Conservation (phyloP, 129 eudicot genomes). For the Cynara cardunculus region DNA sequence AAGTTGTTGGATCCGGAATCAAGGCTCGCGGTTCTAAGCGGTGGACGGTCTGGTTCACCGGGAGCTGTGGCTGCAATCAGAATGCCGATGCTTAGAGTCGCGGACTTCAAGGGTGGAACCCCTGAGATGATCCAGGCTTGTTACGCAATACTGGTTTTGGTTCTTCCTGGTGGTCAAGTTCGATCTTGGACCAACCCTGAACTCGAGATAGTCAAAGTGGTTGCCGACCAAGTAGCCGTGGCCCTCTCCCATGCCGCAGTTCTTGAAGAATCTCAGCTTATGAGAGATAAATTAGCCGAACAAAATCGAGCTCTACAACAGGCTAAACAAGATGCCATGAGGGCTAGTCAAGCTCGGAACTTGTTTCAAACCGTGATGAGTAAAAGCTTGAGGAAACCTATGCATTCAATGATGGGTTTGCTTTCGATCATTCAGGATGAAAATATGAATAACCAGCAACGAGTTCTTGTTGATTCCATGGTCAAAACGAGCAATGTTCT, state of each 20-base stretch:
- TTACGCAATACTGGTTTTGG: slow-evolving; percentile 60
- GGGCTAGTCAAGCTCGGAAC: slow-evolving; percentile 62
- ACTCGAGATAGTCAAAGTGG: slow-evolving; percentile 61
- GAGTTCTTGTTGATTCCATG: slow-evolving; percentile 45
- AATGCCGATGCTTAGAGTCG: slow-evolving; percentile 74
- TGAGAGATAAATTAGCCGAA: slow-evolving; percentile 55
- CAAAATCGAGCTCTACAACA: slow-evolving; percentile 60
- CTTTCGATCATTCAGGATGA: slow-evolving; percentile 58
- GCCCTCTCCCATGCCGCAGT: slow-evolving; percentile 79
- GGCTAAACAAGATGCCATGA: slow-evolving; percentile 57
- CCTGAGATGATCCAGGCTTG: slow-evolving; percentile 59
- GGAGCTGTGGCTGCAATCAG: slow-evolving; percentile 68
- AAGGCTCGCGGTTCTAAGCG: slow-evolving; percentile 35
- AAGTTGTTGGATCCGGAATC: slow-evolving; percentile 46
- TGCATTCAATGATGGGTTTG: slow-evolving; percentile 71
- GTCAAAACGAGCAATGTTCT: slow-evolving; percentile 56
- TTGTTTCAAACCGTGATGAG: slow-evolving; percentile 69
- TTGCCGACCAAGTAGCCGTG: slow-evolving; percentile 81
- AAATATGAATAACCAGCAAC: slow-evolving; percentile 31
- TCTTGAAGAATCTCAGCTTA: slow-evolving; percentile 65
- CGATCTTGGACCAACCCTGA: slow-evolving; percentile 51
- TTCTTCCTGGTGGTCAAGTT: slow-evolving; percentile 49
- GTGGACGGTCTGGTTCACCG: slow-evolving; percentile 42
- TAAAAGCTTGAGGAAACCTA: slow-evolving; percentile 57
- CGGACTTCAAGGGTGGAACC: slow-evolving; percentile 60